phyloP scores from a whole-genome alignment of 2,329 filamentous ascomycete species.

The Verticillium klebahnii region DNA sequence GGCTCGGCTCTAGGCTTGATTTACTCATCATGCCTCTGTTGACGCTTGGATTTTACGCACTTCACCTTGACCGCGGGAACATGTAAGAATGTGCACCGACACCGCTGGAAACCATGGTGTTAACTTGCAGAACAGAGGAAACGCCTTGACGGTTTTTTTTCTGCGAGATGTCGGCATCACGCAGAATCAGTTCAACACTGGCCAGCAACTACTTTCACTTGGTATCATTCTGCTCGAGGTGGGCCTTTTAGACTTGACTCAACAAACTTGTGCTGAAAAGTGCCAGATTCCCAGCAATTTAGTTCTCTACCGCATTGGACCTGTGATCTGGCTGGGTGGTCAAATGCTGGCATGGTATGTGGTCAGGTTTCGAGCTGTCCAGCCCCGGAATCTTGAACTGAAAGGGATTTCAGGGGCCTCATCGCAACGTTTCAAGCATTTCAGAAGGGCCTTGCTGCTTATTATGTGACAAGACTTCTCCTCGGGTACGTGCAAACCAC shows the following conservation, averaged over 20 bases:
- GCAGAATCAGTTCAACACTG: conserved; percentile 47
- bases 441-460: conserved; percentile 22
- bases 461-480: conserved; percentile 33
- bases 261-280: background rate
- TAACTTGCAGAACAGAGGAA: conserved; percentile 1
- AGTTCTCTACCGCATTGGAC: conserved; percentile 40
- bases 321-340: conserved; percentile 38
- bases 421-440: conserved; percentile 29
- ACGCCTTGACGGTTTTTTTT: conserved; percentile 23
- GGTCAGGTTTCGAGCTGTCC: conserved; percentile 22
- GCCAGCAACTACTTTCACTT: conserved; percentile 43
- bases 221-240: conserved; percentile 40
- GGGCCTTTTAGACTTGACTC: background rate
- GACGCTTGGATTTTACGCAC: conserved; percentile 38
- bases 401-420: conserved; percentile 24
- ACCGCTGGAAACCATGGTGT: too few species aligned
- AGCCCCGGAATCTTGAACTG: conserved; percentile 20
- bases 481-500: conserved; percentile 17
- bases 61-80: conserved; percentile 30
- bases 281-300: conserved; percentile 39
- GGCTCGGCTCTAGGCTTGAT: conserved; percentile 32
- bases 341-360: conserved; percentile 38
- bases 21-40: conserved; percentile 39
- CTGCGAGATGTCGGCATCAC: conserved; percentile 44
- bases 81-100: conserved; percentile 21